A percentile compares a stretch with the other conserved stretches of the same genome.
Conservation (phyloP, 2,329 filamentous ascomycete species). For the Ramichloridium luteum region DNA sequence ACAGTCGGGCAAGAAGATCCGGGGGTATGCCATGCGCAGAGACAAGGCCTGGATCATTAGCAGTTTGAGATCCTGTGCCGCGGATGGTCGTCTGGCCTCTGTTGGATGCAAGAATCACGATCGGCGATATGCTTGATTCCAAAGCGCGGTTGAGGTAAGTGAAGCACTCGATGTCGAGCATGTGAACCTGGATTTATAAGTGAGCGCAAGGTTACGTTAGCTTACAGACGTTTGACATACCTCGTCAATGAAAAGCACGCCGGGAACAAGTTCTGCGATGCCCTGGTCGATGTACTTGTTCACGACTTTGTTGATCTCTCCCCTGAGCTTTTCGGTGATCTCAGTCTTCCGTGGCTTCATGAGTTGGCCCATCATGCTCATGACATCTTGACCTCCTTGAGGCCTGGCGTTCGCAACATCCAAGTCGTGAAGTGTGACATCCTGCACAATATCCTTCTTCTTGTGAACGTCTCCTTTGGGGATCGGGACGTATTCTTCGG, state of each 20-base stretch:
- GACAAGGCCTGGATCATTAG: slow-evolving; percentile 52
- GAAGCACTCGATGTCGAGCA: slow-evolving; percentile 99
- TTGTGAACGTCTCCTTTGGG: slow-evolving; percentile 99
- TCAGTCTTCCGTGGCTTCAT: slow-evolving; percentile 99
- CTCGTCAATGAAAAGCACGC: slow-evolving; percentile 97
- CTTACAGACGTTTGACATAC: slow-evolving; percentile 36
- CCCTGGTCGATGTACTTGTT: slow-evolving; percentile 98
- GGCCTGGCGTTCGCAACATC: slow-evolving; percentile 92
- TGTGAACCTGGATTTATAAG: slow-evolving; percentile 81
- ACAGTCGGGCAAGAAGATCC: slow-evolving; percentile 82
- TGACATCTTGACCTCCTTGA: slow-evolving; percentile 95
- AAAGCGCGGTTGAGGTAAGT: slow-evolving; percentile 98
- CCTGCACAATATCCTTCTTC: slow-evolving; percentile 99
- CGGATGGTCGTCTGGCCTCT: slow-evolving; percentile 87
- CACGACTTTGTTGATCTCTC: slow-evolving; percentile 98
- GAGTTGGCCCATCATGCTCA: slow-evolving; percentile 99
- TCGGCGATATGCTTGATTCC: slow-evolving; percentile 86
- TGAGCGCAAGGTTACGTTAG: slow-evolving; percentile 7
- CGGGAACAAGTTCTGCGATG: slow-evolving; percentile 92
- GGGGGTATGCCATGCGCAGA: slow-evolving; percentile 89
- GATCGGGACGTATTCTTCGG: slow-evolving; percentile 96
- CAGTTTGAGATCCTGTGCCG: slow-evolving; percentile 44
- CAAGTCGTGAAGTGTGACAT: slow-evolving; percentile 91
- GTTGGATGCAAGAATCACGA: slow-evolving; percentile 95
- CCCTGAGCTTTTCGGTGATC: slow-evolving; percentile 91